Conservation (phyloP, 192 early-diverging fungal species). For the Backusella westeae region DNA sequence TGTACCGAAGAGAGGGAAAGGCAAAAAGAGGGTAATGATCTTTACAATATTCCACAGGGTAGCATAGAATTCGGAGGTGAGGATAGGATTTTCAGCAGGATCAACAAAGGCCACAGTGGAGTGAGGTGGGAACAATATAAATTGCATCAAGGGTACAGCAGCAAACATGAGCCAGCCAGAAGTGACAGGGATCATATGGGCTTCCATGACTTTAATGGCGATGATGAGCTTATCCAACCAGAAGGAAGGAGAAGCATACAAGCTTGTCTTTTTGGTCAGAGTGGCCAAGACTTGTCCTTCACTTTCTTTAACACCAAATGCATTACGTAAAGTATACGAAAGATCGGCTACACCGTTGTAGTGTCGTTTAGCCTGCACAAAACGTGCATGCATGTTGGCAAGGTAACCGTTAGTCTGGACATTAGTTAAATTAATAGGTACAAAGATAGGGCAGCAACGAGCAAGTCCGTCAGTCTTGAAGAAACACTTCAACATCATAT, state of each 20-base stretch:
- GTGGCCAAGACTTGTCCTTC: not conserved
- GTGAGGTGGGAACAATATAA: constrained; percentile 37
- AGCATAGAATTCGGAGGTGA: constrained; percentile 40
- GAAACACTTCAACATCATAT: constrained; percentile 82
- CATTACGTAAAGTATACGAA: constrained; percentile 51
- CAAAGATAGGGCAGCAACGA: constrained; percentile 66
- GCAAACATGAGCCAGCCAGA: constrained; percentile 57
- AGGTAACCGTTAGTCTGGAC: constrained; percentile 56
- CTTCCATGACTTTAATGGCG: constrained; percentile 46
- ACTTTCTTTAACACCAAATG: constrained; percentile 14
- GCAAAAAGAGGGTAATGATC: constrained; percentile 40
- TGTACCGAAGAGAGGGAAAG: constrained; percentile 45
- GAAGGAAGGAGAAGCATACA: constrained; percentile 17
- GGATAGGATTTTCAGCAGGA: constrained; percentile 41
- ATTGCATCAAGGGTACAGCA: constrained; percentile 48
- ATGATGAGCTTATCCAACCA: constrained; percentile 42
- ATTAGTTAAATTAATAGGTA: constrained; percentile 67
- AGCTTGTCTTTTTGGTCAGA: not conserved
- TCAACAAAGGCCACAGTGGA: constrained; percentile 22
- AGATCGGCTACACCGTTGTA: constrained; percentile 74
- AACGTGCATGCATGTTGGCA: constrained; percentile 56
- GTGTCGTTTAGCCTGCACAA: constrained; percentile 70
- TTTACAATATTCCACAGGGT: constrained; percentile 44
- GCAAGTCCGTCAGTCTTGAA: constrained; percentile 67
- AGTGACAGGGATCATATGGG: constrained; percentile 48